phyloP scores from a whole-genome alignment of 1,139 yeast species.

The Kodamaea alishanica region DNA sequence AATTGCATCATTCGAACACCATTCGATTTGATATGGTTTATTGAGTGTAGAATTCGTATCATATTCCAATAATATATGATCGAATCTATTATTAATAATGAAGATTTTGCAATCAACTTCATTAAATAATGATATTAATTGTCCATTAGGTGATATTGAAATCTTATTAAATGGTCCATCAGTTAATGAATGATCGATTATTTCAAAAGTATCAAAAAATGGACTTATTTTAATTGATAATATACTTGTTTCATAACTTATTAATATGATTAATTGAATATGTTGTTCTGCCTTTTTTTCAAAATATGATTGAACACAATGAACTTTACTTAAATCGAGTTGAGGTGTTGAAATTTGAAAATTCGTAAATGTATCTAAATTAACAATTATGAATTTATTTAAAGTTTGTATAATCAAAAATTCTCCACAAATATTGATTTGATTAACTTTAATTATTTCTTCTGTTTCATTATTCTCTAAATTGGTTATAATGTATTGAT shows the following conservation, averaged over 20 bases:
- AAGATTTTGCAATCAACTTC: slow-evolving; percentile 41
- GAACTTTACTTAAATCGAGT: background rate
- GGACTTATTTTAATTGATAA: slow-evolving; percentile 27
- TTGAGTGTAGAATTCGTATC: slow-evolving; percentile 36
- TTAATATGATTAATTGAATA: slow-evolving; percentile 20
- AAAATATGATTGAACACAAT: background rate
- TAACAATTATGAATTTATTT: slow-evolving; percentile 26
- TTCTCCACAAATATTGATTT: slow-evolving; percentile 23
- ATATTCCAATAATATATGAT: slow-evolving; percentile 51
- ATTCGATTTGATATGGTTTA: slow-evolving; percentile 48
- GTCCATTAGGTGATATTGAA: slow-evolving; percentile 57
- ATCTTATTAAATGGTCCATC: slow-evolving; percentile 59
- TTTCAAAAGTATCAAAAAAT: slow-evolving; percentile 20
- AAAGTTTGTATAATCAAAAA: slow-evolving; percentile 33
- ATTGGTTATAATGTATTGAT: slow-evolving; percentile 25
- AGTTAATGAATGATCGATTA: slow-evolving; percentile 37
- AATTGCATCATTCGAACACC: slow-evolving; percentile 90
- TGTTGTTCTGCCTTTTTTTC: slow-evolving; percentile 3
- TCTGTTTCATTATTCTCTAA: slow-evolving; percentile 33
- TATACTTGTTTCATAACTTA: slow-evolving; percentile 30
- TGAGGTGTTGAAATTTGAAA: slow-evolving; percentile 21
- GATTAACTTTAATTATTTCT: slow-evolving; percentile 26
- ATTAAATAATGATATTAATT: slow-evolving; percentile 56
- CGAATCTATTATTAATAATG: slow-evolving; percentile 52
- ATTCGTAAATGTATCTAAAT: slow-evolving; percentile 23